Evolutionary conservation across 345 rosid species (phyloP).

Genomic region (Brassica carinata): DNA sequence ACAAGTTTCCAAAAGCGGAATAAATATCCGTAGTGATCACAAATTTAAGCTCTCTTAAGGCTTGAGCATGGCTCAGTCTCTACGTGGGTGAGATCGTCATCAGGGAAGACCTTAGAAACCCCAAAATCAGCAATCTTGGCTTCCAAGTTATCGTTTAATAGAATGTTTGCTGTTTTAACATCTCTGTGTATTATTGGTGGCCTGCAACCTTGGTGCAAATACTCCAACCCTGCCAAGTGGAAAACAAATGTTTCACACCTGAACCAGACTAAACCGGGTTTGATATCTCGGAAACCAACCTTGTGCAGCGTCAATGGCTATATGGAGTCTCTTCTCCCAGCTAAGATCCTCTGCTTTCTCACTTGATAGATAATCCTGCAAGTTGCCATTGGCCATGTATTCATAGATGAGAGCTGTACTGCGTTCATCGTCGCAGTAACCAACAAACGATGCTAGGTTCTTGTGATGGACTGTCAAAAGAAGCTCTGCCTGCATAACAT

Average conservation of each 20-base stretch:
- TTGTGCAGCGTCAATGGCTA: constrained; percentile 64
- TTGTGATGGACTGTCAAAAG: constrained; percentile 55
- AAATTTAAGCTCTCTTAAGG: too few species aligned
- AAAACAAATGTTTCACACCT: background rate
- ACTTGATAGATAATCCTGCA: constrained; percentile 48
- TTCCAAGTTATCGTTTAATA: constrained; percentile 43
- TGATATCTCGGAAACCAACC: constrained; percentile 41
- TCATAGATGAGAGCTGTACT: constrained; percentile 54
- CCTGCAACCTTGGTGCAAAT: constrained; percentile 44
- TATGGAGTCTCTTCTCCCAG: constrained; percentile 61
- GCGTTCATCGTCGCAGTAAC: constrained; percentile 51
- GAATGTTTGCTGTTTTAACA: constrained; percentile 43
- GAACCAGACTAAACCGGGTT: background rate
- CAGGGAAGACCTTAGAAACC: constrained; percentile 43
- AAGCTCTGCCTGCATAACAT: constrained; percentile 47
- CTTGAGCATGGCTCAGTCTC: too few species aligned
- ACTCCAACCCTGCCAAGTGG: constrained; percentile 32
- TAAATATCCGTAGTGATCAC: too few species aligned
- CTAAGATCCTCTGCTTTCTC: constrained; percentile 37
- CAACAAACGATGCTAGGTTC: constrained; percentile 51
- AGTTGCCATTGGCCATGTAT: constrained; percentile 56
- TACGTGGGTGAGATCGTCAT: constrained; percentile 42
- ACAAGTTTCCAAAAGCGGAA: too few species aligned
- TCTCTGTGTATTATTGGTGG: constrained; percentile 45
- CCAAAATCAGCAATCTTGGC: constrained; percentile 61